phyloP scores from a whole-genome alignment of 164 flowering plant species.

The Aristolochia contorta region DNA sequence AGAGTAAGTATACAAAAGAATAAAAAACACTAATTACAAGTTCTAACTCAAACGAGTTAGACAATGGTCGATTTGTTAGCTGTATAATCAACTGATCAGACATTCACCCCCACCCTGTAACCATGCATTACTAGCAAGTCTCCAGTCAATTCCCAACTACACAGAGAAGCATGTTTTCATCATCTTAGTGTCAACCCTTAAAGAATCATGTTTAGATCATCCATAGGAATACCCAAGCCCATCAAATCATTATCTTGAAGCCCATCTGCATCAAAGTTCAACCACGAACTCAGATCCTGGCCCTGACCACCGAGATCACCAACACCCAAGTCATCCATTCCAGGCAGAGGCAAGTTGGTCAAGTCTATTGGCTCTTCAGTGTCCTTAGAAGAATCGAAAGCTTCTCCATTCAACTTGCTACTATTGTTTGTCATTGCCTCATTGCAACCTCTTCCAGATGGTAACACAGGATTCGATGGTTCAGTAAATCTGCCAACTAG shows the following conservation, averaged over 20 bases:
- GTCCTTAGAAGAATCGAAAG: conserved; percentile 20
- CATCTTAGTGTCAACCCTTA: conserved; percentile 18
- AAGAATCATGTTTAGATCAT: conserved; percentile 52
- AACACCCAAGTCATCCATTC: conserved; percentile 38
- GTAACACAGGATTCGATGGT: conserved; percentile 17
- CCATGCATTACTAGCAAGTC: background rate
- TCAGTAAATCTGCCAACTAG: conserved; percentile 24
- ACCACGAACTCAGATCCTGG: conserved; percentile 44
- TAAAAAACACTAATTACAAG: conserved; percentile 5
- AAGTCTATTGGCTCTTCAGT: conserved; percentile 32
- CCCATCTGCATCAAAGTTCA: conserved; percentile 43
- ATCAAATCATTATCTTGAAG: conserved; percentile 45
- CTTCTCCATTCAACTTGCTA: conserved; percentile 22
- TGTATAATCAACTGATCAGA: conserved; percentile 14
- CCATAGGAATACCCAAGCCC: conserved; percentile 73
- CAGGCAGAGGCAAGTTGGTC: conserved; percentile 30
- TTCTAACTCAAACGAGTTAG: conserved; percentile 4
- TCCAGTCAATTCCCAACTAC: too few species aligned
- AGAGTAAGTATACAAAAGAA: conserved; percentile 13
- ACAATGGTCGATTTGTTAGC: conserved; percentile 20
- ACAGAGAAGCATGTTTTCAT: too few species aligned
- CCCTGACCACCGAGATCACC: conserved; percentile 27
- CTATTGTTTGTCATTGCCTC: conserved; percentile 15
- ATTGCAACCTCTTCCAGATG: conserved; percentile 15
- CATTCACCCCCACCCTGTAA: background rate